Evolutionary conservation across 306 rosid genomes (phyloP), one percentile per base, ranked within the genome.

Genomic region (Prunus mume): DNA sequence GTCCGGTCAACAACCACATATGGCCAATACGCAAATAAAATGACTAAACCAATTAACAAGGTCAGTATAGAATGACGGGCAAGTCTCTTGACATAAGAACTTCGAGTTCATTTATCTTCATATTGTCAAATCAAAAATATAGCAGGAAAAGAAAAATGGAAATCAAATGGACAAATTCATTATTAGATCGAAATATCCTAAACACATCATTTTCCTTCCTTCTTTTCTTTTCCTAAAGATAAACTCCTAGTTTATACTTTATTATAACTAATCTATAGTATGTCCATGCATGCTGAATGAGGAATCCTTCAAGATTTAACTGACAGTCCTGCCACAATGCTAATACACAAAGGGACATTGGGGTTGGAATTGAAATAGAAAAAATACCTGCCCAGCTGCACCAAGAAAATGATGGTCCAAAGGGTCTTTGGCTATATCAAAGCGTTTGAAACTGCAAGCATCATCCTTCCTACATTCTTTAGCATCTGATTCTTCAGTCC

Each of bases 371-470:
- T 51, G 9, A 46, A 49, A 58, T 8, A 28, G 25, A 28, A 70
- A 58, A 60, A 14, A 13, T 84, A 95, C 99, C 96, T 91, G 99
- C 64, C 90, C 93, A 81, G 80, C 82, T 79, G 93, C 86, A 77
- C 97, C 93, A 74, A 89, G 86, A 79, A 81, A 96, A 82, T 92
- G 87, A 85, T 96, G 97, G 83, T 96, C 98, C 62, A 76, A 70
- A 64, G 99, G 98, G 87, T 91, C 98, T 85, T 30, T 84, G 38
- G 89, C 84, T 52, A 92, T 91, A 85, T 96, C 99, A 83, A 96
- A 96, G 82, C 90, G 93, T 76, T 91, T 91, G 88, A 91, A 89
- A 83, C 85, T 79, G 78, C 88, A 73, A 78, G 81, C 82, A 38
- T 83, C 87, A 83, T 82, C 73, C 74, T 79, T 81, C 3, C 65